Conservation (phyloP, 192 early-diverging fungal genomes). For the Chytriomyces sp. region DNA sequence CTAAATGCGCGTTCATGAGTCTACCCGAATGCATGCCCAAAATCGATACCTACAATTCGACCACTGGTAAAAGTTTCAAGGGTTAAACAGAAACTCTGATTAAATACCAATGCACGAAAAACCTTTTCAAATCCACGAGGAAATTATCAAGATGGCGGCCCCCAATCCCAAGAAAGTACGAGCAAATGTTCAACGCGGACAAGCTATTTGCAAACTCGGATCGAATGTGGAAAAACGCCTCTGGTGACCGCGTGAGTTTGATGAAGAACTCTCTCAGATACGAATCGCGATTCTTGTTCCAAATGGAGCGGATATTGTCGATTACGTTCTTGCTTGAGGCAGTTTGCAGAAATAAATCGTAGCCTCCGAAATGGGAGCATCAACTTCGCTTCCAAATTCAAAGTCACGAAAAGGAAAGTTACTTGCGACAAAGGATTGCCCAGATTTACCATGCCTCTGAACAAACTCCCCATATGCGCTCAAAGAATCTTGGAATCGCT, state of each 20-base stretch:
- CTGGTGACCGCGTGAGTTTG: conserved; percentile 69
- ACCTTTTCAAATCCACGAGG: conserved; percentile 64
- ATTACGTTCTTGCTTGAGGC: conserved; percentile 57
- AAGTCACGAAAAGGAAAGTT: background rate
- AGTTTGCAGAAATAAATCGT: conserved; percentile 59
- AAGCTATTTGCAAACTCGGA: conserved; percentile 72
- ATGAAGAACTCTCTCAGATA: conserved; percentile 61
- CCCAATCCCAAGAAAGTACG: conserved; percentile 78
- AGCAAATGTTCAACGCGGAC: conserved; percentile 72
- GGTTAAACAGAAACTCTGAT: conserved; percentile 18
- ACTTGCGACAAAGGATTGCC: conserved; percentile 30
- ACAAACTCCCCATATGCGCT: conserved; percentile 59
- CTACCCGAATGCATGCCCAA: conserved; percentile 81
- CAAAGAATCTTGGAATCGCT: conserved; percentile 46
- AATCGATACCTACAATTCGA: conserved; percentile 78
- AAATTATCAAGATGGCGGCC: conserved; percentile 84
- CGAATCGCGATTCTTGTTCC: conserved; percentile 45
- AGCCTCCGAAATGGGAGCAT: conserved; percentile 49
- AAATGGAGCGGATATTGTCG: conserved; percentile 54
- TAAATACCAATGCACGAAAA: conserved; percentile 18
- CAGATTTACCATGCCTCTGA: conserved; percentile 43
- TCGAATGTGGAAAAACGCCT: conserved; percentile 73
- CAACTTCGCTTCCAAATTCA: conserved; percentile 7
- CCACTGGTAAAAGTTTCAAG: conserved; percentile 46
- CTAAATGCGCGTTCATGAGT: conserved; percentile 16